Percentiles rank a stretch among this genome's conserved stretches.
These are phyloP conservation scores for Echium plantagineum DNA, from an alignment of 257 asterid genomes.

Conservation along the genomic window DNA sequence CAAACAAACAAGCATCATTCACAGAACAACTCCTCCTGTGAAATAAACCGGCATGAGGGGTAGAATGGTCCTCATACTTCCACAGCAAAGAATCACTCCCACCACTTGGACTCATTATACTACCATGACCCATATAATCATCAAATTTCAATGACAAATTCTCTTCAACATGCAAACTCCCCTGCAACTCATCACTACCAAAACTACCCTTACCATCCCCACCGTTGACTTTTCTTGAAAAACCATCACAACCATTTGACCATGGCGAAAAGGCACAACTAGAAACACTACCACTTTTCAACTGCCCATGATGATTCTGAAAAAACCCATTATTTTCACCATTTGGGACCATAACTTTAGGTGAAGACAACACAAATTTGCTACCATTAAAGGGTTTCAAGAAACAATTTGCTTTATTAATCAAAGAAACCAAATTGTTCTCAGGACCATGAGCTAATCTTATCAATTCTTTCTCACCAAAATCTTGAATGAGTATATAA, in stretches of 20 bases:
- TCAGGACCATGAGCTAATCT: conserved; percentile 75
- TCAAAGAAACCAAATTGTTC: conserved; percentile 30
- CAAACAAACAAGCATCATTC: conserved; percentile 61
- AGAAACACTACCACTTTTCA: conserved; percentile 23
- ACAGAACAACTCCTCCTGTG: conserved; percentile 73
- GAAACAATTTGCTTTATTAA: conserved; percentile 40
- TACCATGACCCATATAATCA: no score
- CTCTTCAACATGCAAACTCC: no score
- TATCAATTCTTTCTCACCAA: conserved; percentile 75
- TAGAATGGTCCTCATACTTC: conserved; percentile 28
- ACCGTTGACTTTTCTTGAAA: conserved; percentile 17
- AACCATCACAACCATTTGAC: neutral
- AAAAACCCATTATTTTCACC: conserved; percentile 31
- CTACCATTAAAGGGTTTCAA: conserved; percentile 14
- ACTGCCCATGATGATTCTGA: neutral
- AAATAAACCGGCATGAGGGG: conserved; percentile 16
- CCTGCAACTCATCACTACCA: neutral
- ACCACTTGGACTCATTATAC: conserved; percentile 82
- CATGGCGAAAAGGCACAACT: no score
- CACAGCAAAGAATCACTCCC: conserved; percentile 70
- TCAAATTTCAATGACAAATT: no score
- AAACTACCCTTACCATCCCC: neutral
- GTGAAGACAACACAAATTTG: no score
- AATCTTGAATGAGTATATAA: conserved; percentile 60
- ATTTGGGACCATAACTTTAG: conserved; percentile 20